Conservation (phyloP, 768 basidiomycete species). For the Panaeolus papilionaceus region DNA sequence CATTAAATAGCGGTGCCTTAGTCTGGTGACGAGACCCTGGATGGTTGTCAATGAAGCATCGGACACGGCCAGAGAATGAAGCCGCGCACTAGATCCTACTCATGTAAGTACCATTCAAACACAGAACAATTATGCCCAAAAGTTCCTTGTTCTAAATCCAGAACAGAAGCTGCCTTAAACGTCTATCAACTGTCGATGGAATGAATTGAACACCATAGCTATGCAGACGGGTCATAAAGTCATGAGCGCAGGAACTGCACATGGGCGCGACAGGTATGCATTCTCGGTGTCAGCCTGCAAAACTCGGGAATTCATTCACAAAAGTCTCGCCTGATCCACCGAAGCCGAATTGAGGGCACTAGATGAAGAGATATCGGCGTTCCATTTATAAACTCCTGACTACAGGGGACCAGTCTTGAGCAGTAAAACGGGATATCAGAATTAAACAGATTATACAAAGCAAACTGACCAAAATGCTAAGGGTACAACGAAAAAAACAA, state of each 20-base stretch:
- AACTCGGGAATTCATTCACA: background rate
- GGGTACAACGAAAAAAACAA: slow-evolving; percentile 1
- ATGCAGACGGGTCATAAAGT: background rate
- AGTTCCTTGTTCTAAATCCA: slow-evolving; percentile 2
- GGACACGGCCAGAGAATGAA: background rate
- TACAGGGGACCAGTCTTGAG: background rate
- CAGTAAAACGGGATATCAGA: slow-evolving; percentile 1
- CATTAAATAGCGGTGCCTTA: background rate
- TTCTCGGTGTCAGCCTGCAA: background rate
- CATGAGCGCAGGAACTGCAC: background rate
- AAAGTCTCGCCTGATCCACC: slow-evolving; percentile 3
- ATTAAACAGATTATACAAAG: slow-evolving; percentile 3
- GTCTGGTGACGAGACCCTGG: slow-evolving; percentile 15
- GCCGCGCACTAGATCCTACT: background rate
- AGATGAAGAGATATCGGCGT: background rate
- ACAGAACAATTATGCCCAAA: background rate
- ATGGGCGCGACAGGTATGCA: slow-evolving; percentile 3
- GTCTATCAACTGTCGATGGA: background rate
- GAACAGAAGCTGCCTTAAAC: background rate
- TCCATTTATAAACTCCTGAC: background rate
- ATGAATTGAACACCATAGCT: background rate
- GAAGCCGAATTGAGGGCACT: background rate
- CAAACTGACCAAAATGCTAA: slow-evolving; percentile 2
- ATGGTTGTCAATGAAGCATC: background rate
- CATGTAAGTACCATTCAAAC: background rate